Conservation (phyloP, 306 rosid genomes). For the Cicer chorassanicum region DNA sequence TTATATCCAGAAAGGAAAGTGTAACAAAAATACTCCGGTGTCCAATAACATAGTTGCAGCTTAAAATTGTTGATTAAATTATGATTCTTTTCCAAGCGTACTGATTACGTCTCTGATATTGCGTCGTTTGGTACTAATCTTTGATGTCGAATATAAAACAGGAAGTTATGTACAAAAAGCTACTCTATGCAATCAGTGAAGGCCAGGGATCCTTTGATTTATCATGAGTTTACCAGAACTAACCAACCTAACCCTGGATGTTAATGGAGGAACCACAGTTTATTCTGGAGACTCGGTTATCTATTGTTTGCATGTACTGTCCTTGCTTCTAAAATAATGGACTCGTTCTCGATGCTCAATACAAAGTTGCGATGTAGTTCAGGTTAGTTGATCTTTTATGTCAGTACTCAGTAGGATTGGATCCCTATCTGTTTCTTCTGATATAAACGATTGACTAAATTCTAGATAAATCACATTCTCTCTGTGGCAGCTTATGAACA, state of each 20-base stretch:
- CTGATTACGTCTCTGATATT: conserved; percentile 1
- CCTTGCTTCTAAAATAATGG: conserved; percentile 59
- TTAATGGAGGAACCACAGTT: conserved; percentile 63
- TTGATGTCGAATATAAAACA: conserved; percentile 46
- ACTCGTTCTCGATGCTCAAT: conserved; percentile 48
- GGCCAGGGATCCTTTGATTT: conserved; percentile 99
- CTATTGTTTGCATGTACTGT: conserved; percentile 56
- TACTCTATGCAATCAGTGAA: conserved; percentile 93
- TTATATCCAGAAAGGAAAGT: conserved; percentile 8
- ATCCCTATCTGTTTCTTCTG: conserved; percentile 1
- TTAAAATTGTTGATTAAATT: conserved; percentile 5
- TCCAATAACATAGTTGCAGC: conserved; percentile 7
- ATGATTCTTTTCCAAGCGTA: conserved; percentile 2
- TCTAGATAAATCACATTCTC: conserved; percentile 3
- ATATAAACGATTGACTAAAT: background rate
- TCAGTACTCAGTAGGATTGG: background rate
- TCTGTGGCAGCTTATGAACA: conserved; percentile 2
- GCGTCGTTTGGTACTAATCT: conserved; percentile 37
- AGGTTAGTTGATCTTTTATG: conserved; percentile 54
- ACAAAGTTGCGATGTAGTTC: conserved; percentile 45
- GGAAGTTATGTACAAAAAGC: conserved; percentile 96
- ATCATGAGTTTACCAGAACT: conserved; percentile 76
- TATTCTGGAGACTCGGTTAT: conserved; percentile 46
- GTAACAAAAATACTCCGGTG: conserved; percentile 4
- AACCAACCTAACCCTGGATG: conserved; percentile 55